Conservation (phyloP, 2,329 filamentous ascomycete species). For the Fusarium albosuccineum region DNA sequence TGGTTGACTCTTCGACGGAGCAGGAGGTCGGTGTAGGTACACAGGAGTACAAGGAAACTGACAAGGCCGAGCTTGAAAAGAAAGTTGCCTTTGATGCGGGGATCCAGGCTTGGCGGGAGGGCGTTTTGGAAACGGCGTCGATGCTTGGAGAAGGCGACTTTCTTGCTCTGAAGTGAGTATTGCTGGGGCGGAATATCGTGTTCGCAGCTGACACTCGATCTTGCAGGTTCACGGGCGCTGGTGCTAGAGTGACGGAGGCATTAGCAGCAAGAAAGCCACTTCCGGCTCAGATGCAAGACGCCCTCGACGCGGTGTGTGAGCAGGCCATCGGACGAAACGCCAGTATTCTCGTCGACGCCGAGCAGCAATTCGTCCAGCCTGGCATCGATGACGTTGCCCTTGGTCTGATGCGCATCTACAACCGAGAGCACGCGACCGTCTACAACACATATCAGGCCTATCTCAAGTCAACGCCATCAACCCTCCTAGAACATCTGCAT, state of each 20-base stretch:
- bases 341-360: not conserved
- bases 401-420: not conserved
- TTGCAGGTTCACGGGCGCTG: not conserved
- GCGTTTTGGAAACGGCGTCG: not conserved
- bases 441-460: constrained; percentile 5
- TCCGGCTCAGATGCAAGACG: not conserved
- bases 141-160: constrained; percentile 2
- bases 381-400: constrained; percentile 3
- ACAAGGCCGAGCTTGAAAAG: not conserved
- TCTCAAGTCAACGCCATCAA: not conserved
- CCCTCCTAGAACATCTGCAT: not conserved
- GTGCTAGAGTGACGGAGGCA: not conserved
- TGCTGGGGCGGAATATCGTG: not conserved
- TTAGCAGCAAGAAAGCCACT: not conserved
- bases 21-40: not conserved
- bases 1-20: not conserved
- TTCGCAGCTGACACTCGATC: not conserved
- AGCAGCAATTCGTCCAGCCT: not conserved
- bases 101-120: not conserved
- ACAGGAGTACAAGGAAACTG: not conserved
- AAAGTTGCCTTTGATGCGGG: not conserved
- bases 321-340: not conserved
- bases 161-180: not conserved
- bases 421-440: not conserved
- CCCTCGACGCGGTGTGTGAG: not conserved